phyloP scores from a whole-genome alignment of 2,329 filamentous ascomycete species.

The Sarocladium kiliense region DNA sequence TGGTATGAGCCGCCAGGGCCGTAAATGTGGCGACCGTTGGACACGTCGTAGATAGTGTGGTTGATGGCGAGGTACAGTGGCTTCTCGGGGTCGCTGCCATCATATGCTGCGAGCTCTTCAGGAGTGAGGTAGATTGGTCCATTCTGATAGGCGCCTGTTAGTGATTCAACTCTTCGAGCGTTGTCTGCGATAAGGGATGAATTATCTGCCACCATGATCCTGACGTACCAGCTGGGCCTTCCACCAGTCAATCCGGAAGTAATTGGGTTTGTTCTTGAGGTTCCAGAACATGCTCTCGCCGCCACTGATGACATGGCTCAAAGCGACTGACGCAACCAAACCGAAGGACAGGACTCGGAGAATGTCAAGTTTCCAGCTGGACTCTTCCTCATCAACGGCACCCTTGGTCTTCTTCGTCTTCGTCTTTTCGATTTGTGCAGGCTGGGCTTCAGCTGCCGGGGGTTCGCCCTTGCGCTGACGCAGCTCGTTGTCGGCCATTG shows the following conservation, averaged over 20 bases:
- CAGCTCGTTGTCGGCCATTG: constrained; percentile 33
- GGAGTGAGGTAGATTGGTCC: constrained; percentile 69
- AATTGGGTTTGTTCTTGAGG: constrained; percentile 54
- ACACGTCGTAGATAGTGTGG: constrained; percentile 80
- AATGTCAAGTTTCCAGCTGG: constrained; percentile 55
- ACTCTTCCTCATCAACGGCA: constrained; percentile 58
- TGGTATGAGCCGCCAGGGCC: constrained; percentile 82
- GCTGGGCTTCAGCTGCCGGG: constrained; percentile 9
- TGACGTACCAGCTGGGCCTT: constrained; percentile 54
- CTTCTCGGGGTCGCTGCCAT: constrained; percentile 67
- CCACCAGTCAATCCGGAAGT: constrained; percentile 54
- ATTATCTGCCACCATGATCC: too few relatives aligned
- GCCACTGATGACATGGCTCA: constrained; percentile 72
- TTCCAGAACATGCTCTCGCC: constrained; percentile 68
- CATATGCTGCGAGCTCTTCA: constrained; percentile 65
- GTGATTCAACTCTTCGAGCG: too few relatives aligned
- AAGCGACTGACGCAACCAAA: constrained; percentile 57
- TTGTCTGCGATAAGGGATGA: too few relatives aligned
- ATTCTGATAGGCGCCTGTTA: constrained; percentile 27
- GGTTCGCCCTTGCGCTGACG: constrained; percentile 37
- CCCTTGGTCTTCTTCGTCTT: constrained; percentile 18
- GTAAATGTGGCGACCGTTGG: constrained; percentile 63
- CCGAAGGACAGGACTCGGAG: constrained; percentile 66
- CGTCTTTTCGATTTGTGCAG: background rate
- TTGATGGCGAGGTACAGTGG: constrained; percentile 91